These are phyloP conservation scores for Talaromyces sp. DNA, from an alignment of 2,329 filamentous ascomycete species.

Conservation along the genomic window DNA sequence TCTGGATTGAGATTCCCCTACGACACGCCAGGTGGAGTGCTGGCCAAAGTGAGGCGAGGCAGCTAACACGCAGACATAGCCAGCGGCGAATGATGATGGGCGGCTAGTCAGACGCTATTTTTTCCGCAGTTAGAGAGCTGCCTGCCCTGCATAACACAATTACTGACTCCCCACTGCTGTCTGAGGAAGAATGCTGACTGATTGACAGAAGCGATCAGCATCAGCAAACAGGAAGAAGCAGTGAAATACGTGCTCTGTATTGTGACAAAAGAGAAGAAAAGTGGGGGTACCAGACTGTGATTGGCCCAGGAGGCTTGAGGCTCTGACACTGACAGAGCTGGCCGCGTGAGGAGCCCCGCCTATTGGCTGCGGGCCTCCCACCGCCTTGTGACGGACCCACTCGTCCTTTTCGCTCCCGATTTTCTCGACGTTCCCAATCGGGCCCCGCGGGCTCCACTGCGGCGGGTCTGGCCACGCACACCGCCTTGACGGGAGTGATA, in stretches of 20 bases:
- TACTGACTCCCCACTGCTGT: not conserved
- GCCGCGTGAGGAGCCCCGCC: not conserved
- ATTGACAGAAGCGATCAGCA: not conserved
- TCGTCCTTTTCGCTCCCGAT: not conserved
- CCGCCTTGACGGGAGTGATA: not conserved
- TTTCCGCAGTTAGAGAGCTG: not conserved
- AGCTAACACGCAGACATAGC: not conserved
- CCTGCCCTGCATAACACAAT: not conserved
- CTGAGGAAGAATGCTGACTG: not conserved
- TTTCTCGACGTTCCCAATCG: not conserved
- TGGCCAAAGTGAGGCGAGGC: not conserved
- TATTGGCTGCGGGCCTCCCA: not conserved
- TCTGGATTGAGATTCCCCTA: not conserved
- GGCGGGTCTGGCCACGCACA: not conserved
- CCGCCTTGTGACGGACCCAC: not conserved
- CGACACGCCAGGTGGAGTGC: not conserved
- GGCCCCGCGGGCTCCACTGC: not conserved
- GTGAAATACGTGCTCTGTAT: no score
- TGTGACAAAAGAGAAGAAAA: not conserved
- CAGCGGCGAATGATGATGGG: not conserved
- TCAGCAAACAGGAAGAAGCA: not conserved
- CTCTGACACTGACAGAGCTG: not conserved
- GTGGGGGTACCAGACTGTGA: not conserved
- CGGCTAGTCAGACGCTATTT: not conserved
- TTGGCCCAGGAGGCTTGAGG: not conserved